Conservation (phyloP, 345 rosid species). For the Arabidopsis thaliana region DNA sequence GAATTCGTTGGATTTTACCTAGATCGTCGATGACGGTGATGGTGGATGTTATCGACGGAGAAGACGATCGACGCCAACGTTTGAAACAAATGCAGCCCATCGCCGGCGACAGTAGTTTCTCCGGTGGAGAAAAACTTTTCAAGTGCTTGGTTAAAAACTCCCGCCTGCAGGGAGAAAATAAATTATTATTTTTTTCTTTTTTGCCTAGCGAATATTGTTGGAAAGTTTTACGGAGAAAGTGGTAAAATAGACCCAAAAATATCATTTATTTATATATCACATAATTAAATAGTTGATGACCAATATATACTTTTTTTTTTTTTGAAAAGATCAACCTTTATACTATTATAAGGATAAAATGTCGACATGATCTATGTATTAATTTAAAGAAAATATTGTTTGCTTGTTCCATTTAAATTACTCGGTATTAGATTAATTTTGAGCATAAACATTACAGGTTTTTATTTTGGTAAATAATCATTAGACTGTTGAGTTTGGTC, state of each 20-base stretch:
- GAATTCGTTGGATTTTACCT: slow-evolving; percentile 31
- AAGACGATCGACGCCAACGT: slow-evolving; percentile 35
- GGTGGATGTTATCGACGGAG: slow-evolving; percentile 35
- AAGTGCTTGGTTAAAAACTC: slow-evolving; percentile 42
- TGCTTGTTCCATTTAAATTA: slow-evolving; percentile 40
- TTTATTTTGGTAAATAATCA: neutral
- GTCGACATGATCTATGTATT: slow-evolving; percentile 26
- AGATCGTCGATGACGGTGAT: slow-evolving; percentile 28
- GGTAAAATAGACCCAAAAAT: too few relatives aligned
- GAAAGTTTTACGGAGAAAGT: too few relatives aligned
- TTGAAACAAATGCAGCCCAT: slow-evolving; percentile 47
- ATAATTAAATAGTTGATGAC: slow-evolving; percentile 12
- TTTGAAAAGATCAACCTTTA: slow-evolving; percentile 34
- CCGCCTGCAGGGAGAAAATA: slow-evolving; percentile 30
- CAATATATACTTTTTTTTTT: neutral
- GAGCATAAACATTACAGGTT: slow-evolving; percentile 21
- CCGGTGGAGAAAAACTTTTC: slow-evolving; percentile 19
- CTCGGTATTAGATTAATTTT: neutral
- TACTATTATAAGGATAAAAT: slow-evolving; percentile 7
- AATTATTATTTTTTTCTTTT: neutral
- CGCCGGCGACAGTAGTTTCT: slow-evolving; percentile 10
- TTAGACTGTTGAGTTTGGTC: neutral
- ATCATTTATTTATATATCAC: neutral
- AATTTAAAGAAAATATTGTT: neutral
- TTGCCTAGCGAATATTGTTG: slow-evolving; percentile 3